Evolutionary conservation across 495 filamentous ascomycete species (phyloP), one percentile per base, ranked within the genome.

Genomic region (Trichocladium uniseriatum): DNA sequence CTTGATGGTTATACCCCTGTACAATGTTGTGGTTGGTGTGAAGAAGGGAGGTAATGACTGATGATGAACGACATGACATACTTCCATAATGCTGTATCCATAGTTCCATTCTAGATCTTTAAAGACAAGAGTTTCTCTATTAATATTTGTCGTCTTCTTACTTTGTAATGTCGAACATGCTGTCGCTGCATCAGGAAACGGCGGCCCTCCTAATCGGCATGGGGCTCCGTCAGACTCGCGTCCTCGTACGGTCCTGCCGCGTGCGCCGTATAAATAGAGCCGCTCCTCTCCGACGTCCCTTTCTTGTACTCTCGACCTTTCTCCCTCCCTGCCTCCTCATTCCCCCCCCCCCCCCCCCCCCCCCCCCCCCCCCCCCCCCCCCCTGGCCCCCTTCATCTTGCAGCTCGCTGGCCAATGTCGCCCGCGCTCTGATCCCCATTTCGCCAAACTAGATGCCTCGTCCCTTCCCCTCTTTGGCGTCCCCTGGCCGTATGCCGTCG

Each of bases 221-320:
- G 10, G 27, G 5, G 27, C 27, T 29, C 10, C 10, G 27, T 29
- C 10, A 29, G 27, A 29, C 10, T 29, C 27, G 27, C 27, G 27
- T 29, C 27, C 10, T 29, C 10, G 10, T 29, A 29, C 27, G 27
- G 27, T 10, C 27, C 5, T 10, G 27, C 27, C 27, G 27, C 10
- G 10, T 10, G 27, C 27, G 27, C 27, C 10, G 27, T 29, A 29
- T 29, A 53, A 53, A 53, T 53, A 53, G 50, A 51, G 40, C 20
- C 37, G 6, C 36, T 53, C 27, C 27, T 35, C 44, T 53, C 50
- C 37, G 31, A 53, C 43, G 50, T 53, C 43, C 37, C 43, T 53
- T 42, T 43, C 24, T 53, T 53, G 50, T 53, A 48, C 43, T 47
- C 43, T 53, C 50, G 36, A 53, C 50, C 43, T 53, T 38, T 31